Evolutionary conservation across 441 rosid genomes (phyloP), one percentile per base, ranked within the genome.

Genomic region (Croton setiger): DNA sequence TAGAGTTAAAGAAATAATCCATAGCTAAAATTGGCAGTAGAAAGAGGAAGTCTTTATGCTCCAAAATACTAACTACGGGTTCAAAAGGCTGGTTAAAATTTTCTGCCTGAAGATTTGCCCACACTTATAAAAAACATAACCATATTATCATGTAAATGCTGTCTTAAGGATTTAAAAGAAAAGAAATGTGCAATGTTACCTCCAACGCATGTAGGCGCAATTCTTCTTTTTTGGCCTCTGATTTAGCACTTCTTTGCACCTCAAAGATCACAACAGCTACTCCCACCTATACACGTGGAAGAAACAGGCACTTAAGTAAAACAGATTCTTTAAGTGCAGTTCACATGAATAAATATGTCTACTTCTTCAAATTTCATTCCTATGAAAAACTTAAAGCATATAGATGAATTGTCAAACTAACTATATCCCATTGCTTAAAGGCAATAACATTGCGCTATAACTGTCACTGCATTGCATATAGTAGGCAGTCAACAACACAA

Each of bases 151-250:
- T 17, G 23, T 23, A 66, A 66, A 66, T 14, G 2, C 18, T 47
- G 31, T 27, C 31, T 1, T 27, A 27, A 54, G 23, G 64, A 65
- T 68, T 39, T 49, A 43, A 44, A 56, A 70, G 23, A 64, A 10
- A 64, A 61, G 9, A 58, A 17, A 20, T 52, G 1, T 23, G 37
- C 11, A 7, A 55, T 6, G 37, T 69, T 76, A 95, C 99, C 96
- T 87, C 92, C 65, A 92, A 48, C 60, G 90, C 92, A 80, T 84
- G 85, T 72, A 66, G 80, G 44, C 96, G 95, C 37, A 77, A 78
- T 80, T 82, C 98, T 86, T 95, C 98, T 77, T 89, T 95, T 70
- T 85, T 86, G 65, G 97, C 88, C 76, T 95, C 99, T 70, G 97
- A 92, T 77, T 90, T 82, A 11, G 99, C 83, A 85, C 89, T 90